Evolutionary conservation across 495 filamentous ascomycete species (phyloP), one percentile per base, ranked within the genome.

Genomic region (Astrothelium subdiscretum): DNA sequence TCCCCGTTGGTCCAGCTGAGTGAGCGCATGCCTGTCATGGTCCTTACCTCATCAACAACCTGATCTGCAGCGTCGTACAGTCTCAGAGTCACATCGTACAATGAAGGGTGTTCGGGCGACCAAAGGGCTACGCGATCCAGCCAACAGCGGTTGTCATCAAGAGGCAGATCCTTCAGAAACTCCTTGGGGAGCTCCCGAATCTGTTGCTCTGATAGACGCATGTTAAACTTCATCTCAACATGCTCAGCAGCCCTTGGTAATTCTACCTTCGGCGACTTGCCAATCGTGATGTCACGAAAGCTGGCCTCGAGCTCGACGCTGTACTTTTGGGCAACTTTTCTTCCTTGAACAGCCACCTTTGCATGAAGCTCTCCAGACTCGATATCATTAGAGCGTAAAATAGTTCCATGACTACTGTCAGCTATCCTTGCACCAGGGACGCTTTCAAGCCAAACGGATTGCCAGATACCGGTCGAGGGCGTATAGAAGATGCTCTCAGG

Each of bases 401-500:
- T 48, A 2, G 66, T 70, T 10, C 68, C 69, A 52, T 68, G 61
- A 32, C 63, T 66, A 57, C 66, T 68, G 51, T 70, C 62, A 15
- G 66, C 66, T 18, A 70, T 64, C 26, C 68, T 52, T n/a, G 59
- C 27, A 6, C 12, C 4, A 13, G 68, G 68, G n/a, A 68, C 68
- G 26, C 31, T 64, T 54, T 70, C 68, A 6, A 70, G 58, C 68
- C 68, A 70, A 6, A 70, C 66, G 32, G 13, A 59, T 64, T 68
- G 68, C 68, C 68, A 70, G 54, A 68, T 68, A 15, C 68, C 68
- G 32, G 58, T 66, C 2, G 68, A 70, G 13, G 68, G 68, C 6
- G 63, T 66, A 62, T 70, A 70, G 60, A 62, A 70, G 24, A 70
- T 70, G 27, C 31, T 52, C 48, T 70, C 64, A 8, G 66, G 58